Evolutionary conservation across 2,329 filamentous ascomycete species (phyloP).

Genomic region (Sclerotiophoma versabilis): DNA sequence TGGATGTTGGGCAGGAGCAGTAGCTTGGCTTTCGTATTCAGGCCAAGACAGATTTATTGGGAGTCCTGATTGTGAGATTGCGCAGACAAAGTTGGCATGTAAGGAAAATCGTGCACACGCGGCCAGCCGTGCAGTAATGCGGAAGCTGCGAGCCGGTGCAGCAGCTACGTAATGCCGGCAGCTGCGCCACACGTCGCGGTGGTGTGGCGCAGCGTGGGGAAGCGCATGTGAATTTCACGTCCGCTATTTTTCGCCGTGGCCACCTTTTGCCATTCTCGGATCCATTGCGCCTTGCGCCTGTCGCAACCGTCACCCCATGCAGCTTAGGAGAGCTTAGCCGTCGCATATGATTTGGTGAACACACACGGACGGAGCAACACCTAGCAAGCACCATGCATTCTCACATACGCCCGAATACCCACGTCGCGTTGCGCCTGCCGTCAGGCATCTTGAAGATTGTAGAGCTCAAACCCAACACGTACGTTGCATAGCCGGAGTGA

Average conservation of each 20-base stretch:
- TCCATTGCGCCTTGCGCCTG: constrained; percentile 1
- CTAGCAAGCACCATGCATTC: constrained; percentile 51
- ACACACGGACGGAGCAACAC: constrained; percentile 2
- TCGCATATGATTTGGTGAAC: constrained; percentile 22
- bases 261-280: constrained; percentile 1
- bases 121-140: constrained; percentile 3
- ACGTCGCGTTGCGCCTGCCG: constrained; percentile 63
- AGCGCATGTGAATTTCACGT: constrained; percentile 9
- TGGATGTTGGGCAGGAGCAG: not conserved
- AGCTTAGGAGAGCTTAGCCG: constrained; percentile 3
- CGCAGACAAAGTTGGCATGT: not conserved
- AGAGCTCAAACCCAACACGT: constrained; percentile 69
- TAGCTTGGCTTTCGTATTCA: constrained; percentile 11
- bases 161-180: constrained; percentile 1
- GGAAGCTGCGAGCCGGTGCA: constrained; percentile 1
- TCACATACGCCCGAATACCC: constrained; percentile 58
- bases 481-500: constrained; percentile 55
- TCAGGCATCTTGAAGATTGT: constrained; percentile 65
- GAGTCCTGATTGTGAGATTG: not conserved
- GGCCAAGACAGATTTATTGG: constrained; percentile 2
- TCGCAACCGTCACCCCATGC: constrained; percentile 13
- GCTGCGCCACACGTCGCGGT: not conserved
- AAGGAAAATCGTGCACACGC: constrained; percentile 3
- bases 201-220: constrained; percentile 15
- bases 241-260: constrained; percentile 3